Base-by-base conservation (phyloP, 108 stramenopile genomes). In the Nitzschia putrida region DNA sequence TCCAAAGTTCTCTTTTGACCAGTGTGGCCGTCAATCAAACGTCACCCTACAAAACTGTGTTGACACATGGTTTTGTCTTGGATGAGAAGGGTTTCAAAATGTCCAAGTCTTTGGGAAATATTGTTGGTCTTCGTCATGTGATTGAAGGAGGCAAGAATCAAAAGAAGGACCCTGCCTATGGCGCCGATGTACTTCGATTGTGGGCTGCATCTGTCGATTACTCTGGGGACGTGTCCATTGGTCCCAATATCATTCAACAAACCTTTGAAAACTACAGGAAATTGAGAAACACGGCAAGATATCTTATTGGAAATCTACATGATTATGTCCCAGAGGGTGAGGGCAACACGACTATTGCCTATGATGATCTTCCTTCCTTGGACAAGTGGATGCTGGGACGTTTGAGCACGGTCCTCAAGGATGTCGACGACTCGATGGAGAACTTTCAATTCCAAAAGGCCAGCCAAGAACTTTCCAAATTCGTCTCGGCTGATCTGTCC, bases 31-130 rank as follows among this genome's bases (percentile, higher is more conserved):
- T 95, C 22, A 86, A 87, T 63, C 76, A 84, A 29, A 56, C 86
- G 56, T 93, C 95, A 40, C 97, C 97, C 8, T 99, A 94, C 91
- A 93, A 95, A 72, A 79, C 94, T 40, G 96, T 99, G 22, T 79
- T 99, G 52, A 99, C 98, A 25, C 98, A 99, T 78, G 98, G 98
- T 20, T 99, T 99, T 71, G 95, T 98, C 4, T 79, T 98, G 40
- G 98, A 99, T 73, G 97, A 97, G 75, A 95, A 98, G 73, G 97
- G 97, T 42, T 95, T 88, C 79, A 99, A 99, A 80, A 99, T 99
- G 99, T 96, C 94, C 64, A 99, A 99, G 71, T 89, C 93, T 40
- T 87, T 98, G 2, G 99, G 99, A 53, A 99, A 99, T 79, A 97
- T 98, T 22, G 83, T 99, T 40, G 87, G 97, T 73, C 99, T 97